Evolutionary conservation across 116 monocot genomes (phyloP), one percentile per base, ranked within the genome.

Genomic region (Iris pallida): DNA sequence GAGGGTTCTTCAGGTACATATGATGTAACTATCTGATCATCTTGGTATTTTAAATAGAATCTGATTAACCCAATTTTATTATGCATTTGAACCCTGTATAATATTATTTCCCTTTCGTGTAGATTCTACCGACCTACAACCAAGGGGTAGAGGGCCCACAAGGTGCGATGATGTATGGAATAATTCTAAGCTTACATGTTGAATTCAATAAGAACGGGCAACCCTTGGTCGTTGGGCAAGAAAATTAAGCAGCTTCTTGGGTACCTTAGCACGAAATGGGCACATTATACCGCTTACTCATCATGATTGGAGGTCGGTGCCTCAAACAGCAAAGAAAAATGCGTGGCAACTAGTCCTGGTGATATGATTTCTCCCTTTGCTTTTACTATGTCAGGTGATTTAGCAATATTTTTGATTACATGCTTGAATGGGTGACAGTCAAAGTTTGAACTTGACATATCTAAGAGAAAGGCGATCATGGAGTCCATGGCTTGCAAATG

Each of bases 231-330:
- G 40, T 10, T 15, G 45, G 5, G 53, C 73, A 9, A 20, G 13
- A 45, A 65, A 16, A 18, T 53, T 73, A 8, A 64, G 43, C 44
- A 63, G 51, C 20, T 65, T 73, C 45, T 45, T 73, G 44, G 73
- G 73, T 7, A 53, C 54, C n/a, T 16, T 73, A 45, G 55, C 65
- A 14, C 53, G 64, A n/a, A 65, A 73, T 56, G 65, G 54, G 8
- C 12, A 46, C 20, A 42, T 65, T 41, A 55, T 40, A 9, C 73
- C 73, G 4, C 44, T 73, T 13, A 65, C 41, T 18, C 66, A 42
- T 55, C 19, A 5, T n/a, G 53, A 65, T 18, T 73, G 73, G 73
- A 64, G 53, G 55, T 4, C 13, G 3, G 15, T 73, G 45, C 73
- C 73, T 18, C 15, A 65, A 5, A 18, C 40, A 17, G 16, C 15